Evolutionary conservation across 306 rosid species (phyloP), one percentile per base, ranked within the genome.

Genomic region (Abrus precatorius): DNA sequence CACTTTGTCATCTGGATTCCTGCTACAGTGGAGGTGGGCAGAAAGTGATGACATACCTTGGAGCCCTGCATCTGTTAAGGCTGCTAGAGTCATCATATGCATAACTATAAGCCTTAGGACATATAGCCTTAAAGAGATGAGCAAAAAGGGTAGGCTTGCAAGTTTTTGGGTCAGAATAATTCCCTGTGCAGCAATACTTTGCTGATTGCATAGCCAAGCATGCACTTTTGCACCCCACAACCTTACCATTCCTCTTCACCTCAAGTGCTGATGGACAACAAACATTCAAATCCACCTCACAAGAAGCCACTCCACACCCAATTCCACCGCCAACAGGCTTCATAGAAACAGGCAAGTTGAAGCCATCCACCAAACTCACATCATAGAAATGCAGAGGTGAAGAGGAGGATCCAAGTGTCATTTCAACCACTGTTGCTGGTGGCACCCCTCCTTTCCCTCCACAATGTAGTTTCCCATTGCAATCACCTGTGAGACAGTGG

Each of bases 191-290:
- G 78, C 99, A 95, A 56, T 95, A 95, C 82, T 88, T 95, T 4
- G 99, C 97, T 4, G 97, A 89, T 85, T 90, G 97, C 97, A 92
- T 92, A 34, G 99, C 99, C 91, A 91, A 86, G 70, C 99, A 95
- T 38, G 99, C 99, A 82, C 99, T 95, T 77, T 95, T 95, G 14
- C 99, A 95, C 5, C 97, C 99, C 48, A 95, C 97, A 28, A 91
- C 92, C 56, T 71, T 90, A 3, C 94, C 97, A 41, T 89, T 86
- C 38, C 64, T 84, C 90, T 79, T 92, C 75, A 95, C 97, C 82
- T 95, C 99, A 82, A 95, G 69, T 6, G 97, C 89, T 4, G 99
- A 91, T 2, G 99, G 99, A 62, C 99, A 95, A 57, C 97, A 95
- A 27, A 95, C 71, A 75, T 95, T 95, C 90, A 95, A 84, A 76